phyloP scores from a whole-genome alignment of 768 basidiomycete genomes.

The Trametes sanguinea region DNA sequence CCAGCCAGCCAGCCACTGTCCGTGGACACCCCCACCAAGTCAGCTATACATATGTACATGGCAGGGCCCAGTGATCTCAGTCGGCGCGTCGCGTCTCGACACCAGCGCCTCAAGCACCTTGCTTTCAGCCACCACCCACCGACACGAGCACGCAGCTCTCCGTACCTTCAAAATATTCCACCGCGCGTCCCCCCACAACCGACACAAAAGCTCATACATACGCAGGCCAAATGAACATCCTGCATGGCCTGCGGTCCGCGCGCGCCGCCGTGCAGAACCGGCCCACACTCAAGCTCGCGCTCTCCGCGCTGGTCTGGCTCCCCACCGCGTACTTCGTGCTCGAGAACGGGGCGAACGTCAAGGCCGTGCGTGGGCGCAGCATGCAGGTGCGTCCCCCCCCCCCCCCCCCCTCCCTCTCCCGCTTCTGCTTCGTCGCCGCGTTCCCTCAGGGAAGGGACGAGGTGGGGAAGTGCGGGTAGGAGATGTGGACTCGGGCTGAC shows the following conservation, averaged over 20 bases:
- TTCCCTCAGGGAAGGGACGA: too few relatives aligned
- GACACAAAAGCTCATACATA: neutral
- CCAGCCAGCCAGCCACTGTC: too few relatives aligned
- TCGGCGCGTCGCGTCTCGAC: too few relatives aligned
- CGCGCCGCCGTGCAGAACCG: conserved; percentile 3
- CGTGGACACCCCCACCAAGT: too few relatives aligned
- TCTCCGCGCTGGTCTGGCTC: conserved; percentile 55
- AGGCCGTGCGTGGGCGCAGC: conserved; percentile 60
- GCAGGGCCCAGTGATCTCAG: too few relatives aligned
- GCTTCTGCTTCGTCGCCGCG: too few relatives aligned
- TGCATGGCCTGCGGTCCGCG: conserved; percentile 2
- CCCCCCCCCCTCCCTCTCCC: neutral
- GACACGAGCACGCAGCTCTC: too few relatives aligned
- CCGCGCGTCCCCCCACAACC: neutral
- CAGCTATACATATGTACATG: too few relatives aligned
- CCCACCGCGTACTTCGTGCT: conserved; percentile 53
- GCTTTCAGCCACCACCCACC: too few relatives aligned
- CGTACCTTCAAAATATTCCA: neutral
- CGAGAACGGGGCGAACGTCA: conserved; percentile 53
- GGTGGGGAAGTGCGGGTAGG: too few relatives aligned
- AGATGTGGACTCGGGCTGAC: neutral
- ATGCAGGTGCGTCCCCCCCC: conserved; percentile 61
- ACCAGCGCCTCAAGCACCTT: too few relatives aligned
- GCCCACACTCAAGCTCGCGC: conserved; percentile 21
- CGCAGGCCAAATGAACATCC: neutral